Evolutionary conservation across 2,329 filamentous ascomycete genomes (phyloP).

Genomic region (Claviceps paspali): DNA sequence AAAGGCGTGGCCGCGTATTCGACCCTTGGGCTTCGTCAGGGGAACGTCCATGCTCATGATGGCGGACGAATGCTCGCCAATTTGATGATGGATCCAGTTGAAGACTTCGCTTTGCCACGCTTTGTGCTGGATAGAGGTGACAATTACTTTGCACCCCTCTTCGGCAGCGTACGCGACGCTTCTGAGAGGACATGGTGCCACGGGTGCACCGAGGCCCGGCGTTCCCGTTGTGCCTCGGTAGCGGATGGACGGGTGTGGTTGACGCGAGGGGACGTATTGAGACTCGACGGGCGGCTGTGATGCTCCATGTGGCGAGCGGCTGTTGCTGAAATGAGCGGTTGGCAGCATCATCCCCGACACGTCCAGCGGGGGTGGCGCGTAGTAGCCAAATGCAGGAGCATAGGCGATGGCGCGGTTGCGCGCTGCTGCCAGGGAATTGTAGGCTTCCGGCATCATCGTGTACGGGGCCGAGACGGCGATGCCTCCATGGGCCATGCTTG

Average conservation of each 20-base stretch:
- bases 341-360: neutral
- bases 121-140: slow-evolving; percentile 14
- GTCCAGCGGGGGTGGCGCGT: neutral
- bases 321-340: neutral
- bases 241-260: neutral
- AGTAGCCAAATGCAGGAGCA: slow-evolving; percentile 1
- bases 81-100: slow-evolving; percentile 14
- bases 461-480: neutral
- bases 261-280: neutral
- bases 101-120: slow-evolving; percentile 11
- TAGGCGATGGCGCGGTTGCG: slow-evolving; percentile 1
- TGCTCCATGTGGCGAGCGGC: neutral
- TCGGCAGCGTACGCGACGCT: slow-evolving; percentile 4
- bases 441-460: slow-evolving; percentile 1
- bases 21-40: slow-evolving; percentile 8
- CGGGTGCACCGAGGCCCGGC: neutral
- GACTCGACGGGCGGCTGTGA: neutral
- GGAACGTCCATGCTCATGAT: slow-evolving; percentile 15
- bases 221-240: neutral
- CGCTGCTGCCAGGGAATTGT: neutral
- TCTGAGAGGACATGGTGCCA: neutral
- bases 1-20: slow-evolving; percentile 14
- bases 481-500: neutral
- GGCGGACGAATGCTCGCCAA: slow-evolving; percentile 9
- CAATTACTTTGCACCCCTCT: slow-evolving; percentile 12